Base-by-base conservation (phyloP, 768 basidiomycete species). In the Rhizopogon rudus region DNA sequence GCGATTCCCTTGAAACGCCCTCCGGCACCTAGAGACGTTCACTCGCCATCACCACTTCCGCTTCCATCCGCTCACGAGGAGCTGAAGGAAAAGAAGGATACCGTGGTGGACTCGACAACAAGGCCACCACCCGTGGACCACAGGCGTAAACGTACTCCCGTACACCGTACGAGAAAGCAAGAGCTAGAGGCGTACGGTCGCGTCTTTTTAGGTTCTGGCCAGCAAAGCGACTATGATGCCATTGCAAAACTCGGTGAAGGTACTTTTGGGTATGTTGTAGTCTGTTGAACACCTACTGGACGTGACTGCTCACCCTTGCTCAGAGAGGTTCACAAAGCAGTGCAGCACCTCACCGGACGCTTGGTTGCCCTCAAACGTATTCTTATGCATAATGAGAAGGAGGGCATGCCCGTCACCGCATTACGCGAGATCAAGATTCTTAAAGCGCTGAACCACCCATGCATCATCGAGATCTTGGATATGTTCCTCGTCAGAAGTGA, bases 361-460 rank as follows among this genome's bases (percentile, higher is more conserved):
- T 69, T 77, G 1, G 93, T 98, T 10, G 96, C 96, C 6, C 74
- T 98, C 48, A 98, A 98, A 71, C 86, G 94, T 51, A 95, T 98
- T 61, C 77, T 98, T 53, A 93, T 97, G 84, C 95, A 97, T 68
- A 93, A 95, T 65, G 92, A 95, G 71, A 90, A 91, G 62, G 96
- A 97, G 70, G 96, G 96, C 53, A 93, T 98, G 80, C 93, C 96
- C 1, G 91, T 98, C 20, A 98, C 97, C 7, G 95, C 97, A 9
- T 76, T 98, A 8, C 86, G 97, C 10, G 97, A 99, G 73, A 98
- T 98, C 72, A 95, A 95, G 68, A 93, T 98, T 55, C 76, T 99
- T 59, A 98, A 98, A 69, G 83, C 86, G 5, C 77, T 99, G 57
- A 81, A 83, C 41, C 96, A 99, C 63, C 80, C 86, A 0, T 88